Evolutionary conservation across 73 alveolate genomes (phyloP), one percentile per base, ranked within the genome.

Genomic region (Effrenium voratum): DNA sequence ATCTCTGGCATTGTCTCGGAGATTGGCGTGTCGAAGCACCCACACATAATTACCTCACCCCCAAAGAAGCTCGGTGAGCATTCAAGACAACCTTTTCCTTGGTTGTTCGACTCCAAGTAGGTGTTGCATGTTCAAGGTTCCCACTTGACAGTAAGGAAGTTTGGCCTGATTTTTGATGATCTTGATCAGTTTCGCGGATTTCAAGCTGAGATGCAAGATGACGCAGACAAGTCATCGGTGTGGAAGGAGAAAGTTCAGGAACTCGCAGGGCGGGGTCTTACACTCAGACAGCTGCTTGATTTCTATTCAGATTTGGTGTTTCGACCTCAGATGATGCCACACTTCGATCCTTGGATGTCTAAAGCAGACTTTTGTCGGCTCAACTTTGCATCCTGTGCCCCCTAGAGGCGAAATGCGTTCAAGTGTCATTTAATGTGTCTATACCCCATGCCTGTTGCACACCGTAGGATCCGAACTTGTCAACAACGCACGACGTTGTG

Each of bases 401-500:
- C 26, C 26, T 19, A 52, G 26, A 52, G 26, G 19, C 26, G 63
- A 19, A 19, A 8, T 12, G 8, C 19, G 63, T 19, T 19, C 63
- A 19, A 52, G 8, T 52, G 28, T 13, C 28, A 10, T 52, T 52
- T 19, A 13, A 19, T 10, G 19, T 52, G 10, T 52, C 66, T 52
- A 52, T 52, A 13, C 66, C 66, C 66, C 28, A 52, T 52, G 10
- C 28, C 28, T 10, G 19, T 19, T 13, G 66, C 28, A 52, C 66
- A 52, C 19, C 66, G 19, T 52, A 19, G 10, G 66, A 52, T 52
- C 94, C 94, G 38, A 66, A 59, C 30, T 2, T 28, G 12, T 86
- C 94, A 44, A 86, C 94, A 24, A 86, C 94, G 6, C 94, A 86
- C 24, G 94, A 86, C 63, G 94, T 86, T 80, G 94, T 86, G 46